Percentiles rank a stretch among this genome's conserved stretches.
phyloP scores from a whole-genome alignment of 2,329 filamentous ascomycete species.

The Epichloe scottii region DNA sequence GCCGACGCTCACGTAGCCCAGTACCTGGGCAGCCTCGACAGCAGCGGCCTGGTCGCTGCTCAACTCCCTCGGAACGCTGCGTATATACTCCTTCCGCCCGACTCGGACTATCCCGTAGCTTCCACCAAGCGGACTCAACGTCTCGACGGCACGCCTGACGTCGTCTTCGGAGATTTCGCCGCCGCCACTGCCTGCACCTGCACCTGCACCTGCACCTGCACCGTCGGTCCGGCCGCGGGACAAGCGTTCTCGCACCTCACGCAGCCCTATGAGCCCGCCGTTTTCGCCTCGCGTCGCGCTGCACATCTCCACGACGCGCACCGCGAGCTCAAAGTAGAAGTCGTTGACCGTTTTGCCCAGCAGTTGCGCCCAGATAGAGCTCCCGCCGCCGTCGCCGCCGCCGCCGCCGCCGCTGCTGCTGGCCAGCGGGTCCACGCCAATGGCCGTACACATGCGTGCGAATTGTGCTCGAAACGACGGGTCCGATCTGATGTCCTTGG shows the following conservation, averaged over 20 bases:
- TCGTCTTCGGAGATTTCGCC: conserved; percentile 84
- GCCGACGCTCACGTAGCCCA: conserved; percentile 80
- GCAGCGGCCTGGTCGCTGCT: conserved; percentile 90
- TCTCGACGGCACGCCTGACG: conserved; percentile 76
- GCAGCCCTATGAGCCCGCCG: conserved; percentile 76
- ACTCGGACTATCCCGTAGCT: conserved; percentile 78
- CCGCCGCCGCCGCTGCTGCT: conserved; percentile 19
- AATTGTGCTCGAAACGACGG: conserved; percentile 94
- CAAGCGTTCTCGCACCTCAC: conserved; percentile 67
- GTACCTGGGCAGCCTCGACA: conserved; percentile 77
- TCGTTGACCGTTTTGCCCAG: conserved; percentile 88
- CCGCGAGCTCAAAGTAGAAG: conserved; percentile 95
- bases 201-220: conserved; percentile 36
- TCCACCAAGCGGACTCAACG: conserved; percentile 74
- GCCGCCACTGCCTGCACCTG: conserved; percentile 45
- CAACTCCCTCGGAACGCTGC: conserved; percentile 87
- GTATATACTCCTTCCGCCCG: conserved; percentile 74
- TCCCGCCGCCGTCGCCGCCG: conserved; percentile 24
- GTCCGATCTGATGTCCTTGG: conserved; percentile 89
- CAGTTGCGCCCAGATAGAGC: conserved; percentile 84
- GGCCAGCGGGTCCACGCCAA: conserved; percentile 88
- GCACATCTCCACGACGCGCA: conserved; percentile 91
- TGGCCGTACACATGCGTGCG: conserved; percentile 94
- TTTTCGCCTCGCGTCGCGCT: conserved; percentile 78
- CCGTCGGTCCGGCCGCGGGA: conserved; percentile 62